Base-by-base conservation (phyloP, 805 yeast species). In the Spathaspora arborariae region DNA sequence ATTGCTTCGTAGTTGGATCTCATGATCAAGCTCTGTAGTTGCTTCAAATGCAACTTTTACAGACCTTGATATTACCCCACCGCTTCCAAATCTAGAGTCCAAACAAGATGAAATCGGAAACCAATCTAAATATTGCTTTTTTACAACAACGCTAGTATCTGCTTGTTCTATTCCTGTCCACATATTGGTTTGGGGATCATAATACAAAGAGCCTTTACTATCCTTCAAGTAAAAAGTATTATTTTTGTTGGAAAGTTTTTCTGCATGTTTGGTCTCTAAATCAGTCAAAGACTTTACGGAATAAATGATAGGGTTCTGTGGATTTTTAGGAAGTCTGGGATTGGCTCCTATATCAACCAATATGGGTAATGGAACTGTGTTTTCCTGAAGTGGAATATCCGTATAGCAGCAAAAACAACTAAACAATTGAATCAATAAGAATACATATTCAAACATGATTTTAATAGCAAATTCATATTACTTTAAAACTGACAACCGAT, bases 191-290 rank as follows among this genome's bases (percentile, higher is more conserved):
- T 37, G 34, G 16, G 16, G 39, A 16, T 39, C 42, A 42, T 44
- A 47, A 16, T 45, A 43, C 21, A 47, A 27, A 2, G 48, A 24
- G 16, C 43, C 34, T 4, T 27, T 34, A 13, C 34, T 44, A 3
- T 40, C 48, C 20, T 44, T 47, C 30, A 47, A 41, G 35, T 39
- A 45, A 30, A 47, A 47, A 4, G 42, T 34, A 20, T 45, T 44
- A 4, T 33, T n/a, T 13, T 15, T 30, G 24, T 45, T 37, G 5
- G 18, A 2, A 34, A 47, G 43, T 41, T 22, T 45, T 6, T 48
- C 43, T 27, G 27, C 10, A 42, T 43, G 48, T 5, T 30, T 36
- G 22, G 42, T 24, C 35, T 16, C 21, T 18, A 45, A 33, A 10
- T 47, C 48, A 6, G 33, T 34, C 24, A 45, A 35, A 22, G 51